Evolutionary conservation across 768 basidiomycete genomes (phyloP).

Genomic region (Agrocybe pediades): DNA sequence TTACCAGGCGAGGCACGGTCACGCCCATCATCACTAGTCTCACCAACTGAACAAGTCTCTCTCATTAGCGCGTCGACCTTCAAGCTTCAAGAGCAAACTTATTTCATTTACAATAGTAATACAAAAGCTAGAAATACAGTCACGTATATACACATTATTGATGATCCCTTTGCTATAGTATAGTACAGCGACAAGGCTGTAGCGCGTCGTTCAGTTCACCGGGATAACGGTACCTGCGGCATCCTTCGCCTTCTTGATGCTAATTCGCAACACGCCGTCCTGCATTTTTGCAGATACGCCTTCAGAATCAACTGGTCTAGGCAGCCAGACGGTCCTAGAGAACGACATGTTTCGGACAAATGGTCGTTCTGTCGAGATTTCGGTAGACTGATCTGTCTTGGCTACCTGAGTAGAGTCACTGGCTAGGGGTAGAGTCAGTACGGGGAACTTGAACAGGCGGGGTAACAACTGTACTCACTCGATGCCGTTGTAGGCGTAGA

Average conservation of each 20-base stretch:
- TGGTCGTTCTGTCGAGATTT: conserved; percentile 61
- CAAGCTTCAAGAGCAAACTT: background rate
- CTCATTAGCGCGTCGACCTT: background rate
- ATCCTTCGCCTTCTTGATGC: conserved; percentile 62
- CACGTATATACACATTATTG: background rate
- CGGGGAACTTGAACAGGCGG: background rate
- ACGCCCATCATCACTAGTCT: background rate
- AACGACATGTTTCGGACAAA: conserved; percentile 59
- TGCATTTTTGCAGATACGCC: conserved; percentile 64
- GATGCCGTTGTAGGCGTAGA: conserved; percentile 17
- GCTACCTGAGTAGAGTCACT: conserved; percentile 22
- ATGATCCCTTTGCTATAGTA: too few relatives aligned
- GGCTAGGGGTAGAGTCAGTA: background rate
- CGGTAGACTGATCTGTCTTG: conserved; percentile 33
- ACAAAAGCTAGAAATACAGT: background rate
- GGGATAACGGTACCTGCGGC: conserved; percentile 51
- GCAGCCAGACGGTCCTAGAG: conserved; percentile 72
- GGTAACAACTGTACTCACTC: conserved; percentile 20
- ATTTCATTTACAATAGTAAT: background rate
- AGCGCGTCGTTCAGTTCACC: conserved; percentile 26
- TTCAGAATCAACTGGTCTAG: conserved; percentile 57
- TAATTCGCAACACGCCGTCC: conserved; percentile 70
- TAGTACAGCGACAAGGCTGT: background rate
- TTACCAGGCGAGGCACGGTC: background rate
- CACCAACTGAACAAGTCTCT: too few relatives aligned